Base-by-base conservation (phyloP, 805 yeast species). In the Barnettozyma botsteinii region DNA sequence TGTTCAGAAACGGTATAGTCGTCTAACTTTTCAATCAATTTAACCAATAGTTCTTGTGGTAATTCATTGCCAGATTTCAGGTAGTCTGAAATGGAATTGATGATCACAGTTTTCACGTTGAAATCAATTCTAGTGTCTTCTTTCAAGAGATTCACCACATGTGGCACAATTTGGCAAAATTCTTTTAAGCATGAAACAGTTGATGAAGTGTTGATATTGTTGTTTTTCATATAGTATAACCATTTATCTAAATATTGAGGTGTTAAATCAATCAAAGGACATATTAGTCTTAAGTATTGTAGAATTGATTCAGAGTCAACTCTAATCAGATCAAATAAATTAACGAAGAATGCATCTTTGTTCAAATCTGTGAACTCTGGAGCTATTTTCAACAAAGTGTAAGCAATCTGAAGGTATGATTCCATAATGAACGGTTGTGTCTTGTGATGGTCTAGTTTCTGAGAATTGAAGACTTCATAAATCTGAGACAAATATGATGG, bases 1-100 rank as follows among this genome's bases (percentile, higher is more conserved):
- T 85, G 83, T 21, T 76, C 75, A 0, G 91, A 84, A 2, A 73
- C 63, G 0, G 95, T 76, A 56, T 88, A 87, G 51, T 89, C 96
- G 46, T 81, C 80, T 12, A 91, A 59, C 25, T 75, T 72, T 2
- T 46, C 48, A 1, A 71, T 31, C 14, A 57, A 24, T 17, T 27
- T 11, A n/a, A 27, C 7, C 14, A 40, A 23, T 5, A 28, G 8
- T 14, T 29, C 20, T 2, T 27, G 21, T 5, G 31, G 7, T 13
- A 36, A 14, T 4, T 14, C 17, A 7, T 22, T 13, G 1, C 39
- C 27, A 2, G 41, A 7, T 7, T 12, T 4, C 9, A 53, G 21
- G 31, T 31, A 49, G 5, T 26, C 24, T 0, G 55, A 49, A 1
- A 55, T 30, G 2, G 57, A 54, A 8, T 37, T 33, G 7, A 56